Base-by-base conservation (phyloP, 2,329 filamentous ascomycete genomes). In the Hypomyces rosellus region DNA sequence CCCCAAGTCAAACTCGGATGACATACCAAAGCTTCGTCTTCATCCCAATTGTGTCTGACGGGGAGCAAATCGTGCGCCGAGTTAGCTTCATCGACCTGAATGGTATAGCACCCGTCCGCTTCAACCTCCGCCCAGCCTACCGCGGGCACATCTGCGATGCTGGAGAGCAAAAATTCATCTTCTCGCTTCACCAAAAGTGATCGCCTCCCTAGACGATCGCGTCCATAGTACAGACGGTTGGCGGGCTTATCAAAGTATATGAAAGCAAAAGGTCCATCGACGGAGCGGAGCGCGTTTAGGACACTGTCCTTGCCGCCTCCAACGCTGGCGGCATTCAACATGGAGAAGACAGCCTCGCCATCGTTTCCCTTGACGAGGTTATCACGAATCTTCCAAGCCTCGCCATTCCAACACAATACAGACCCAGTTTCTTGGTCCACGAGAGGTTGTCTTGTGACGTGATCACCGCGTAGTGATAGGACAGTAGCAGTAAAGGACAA, bases 321-420 rank as follows among this genome's bases (percentile, higher is more conserved):
- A 58, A 54, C 46, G 57, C 64, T 63, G 59, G 77, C 73, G 51
- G 70, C 60, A 16, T 76, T 61, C 44, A 96, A 73, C 36, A 79
- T 62, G 34, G 74, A 62, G 61, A 92, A 84, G 15, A 97, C 73
- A 6, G 73, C 69, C 60, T 85, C 77, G 3, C 88, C 88, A 68
- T 99, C 93, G 63, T 96, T 96, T 51, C 83, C 87, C 5, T 62
- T 52, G n/a, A 96, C 73, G 1, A 66, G 60, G 9, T 76, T 59
- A 34, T 75, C 76, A 8, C 68, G 69, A 45, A 95, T 76, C 51
- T 79, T 85, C 93, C 93, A 99, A 1, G 90, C 92, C 65, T 99
- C 93, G 40, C 93, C 93, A 63, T 99, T 99, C 93, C 93, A 99
- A 75, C 92, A 96, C 2, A 99, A 75, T 1, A 88, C 73, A 1